Evolutionary conservation across 2,329 filamentous ascomycete genomes (phyloP).

Genomic region (Coleophoma crateriformis): DNA sequence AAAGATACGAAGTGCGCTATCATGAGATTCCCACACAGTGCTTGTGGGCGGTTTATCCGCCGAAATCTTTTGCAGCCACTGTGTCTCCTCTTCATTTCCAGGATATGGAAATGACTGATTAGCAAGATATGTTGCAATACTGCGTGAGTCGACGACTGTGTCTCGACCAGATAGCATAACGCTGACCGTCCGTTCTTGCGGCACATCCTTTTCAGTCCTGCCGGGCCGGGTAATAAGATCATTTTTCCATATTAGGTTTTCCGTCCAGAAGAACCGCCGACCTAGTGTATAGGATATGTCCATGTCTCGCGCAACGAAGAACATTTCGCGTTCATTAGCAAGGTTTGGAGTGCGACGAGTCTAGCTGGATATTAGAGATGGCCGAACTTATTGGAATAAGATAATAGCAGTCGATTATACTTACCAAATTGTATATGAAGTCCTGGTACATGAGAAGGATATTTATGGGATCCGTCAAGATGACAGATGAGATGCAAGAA

Average conservation of each 20-base stretch:
- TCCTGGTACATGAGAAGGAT: constrained; percentile 53
- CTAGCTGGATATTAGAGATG: not conserved
- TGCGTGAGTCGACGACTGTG: constrained; percentile 43
- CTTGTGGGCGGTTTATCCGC: not conserved
- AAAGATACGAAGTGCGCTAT: constrained; percentile 32
- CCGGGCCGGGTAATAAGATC: constrained; percentile 21
- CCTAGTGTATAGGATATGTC: constrained; percentile 48
- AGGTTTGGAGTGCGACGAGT: constrained; percentile 30
- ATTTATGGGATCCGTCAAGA: constrained; percentile 52
- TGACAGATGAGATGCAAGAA: constrained; percentile 35
- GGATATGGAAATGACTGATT: not conserved
- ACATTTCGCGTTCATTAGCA: constrained; percentile 50
- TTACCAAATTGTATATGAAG: constrained; percentile 52
- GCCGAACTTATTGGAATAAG: too few species aligned
- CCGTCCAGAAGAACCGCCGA: constrained; percentile 51
- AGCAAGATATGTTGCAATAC: constrained; percentile 42
- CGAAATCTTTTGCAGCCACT: constrained; percentile 3
- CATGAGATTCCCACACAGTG: not conserved
- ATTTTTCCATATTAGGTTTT: constrained; percentile 53
- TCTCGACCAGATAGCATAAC: constrained; percentile 42
- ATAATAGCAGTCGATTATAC: not conserved
- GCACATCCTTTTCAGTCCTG: constrained; percentile 1
- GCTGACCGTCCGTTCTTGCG: constrained; percentile 33
- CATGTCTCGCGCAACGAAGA: constrained; percentile 52
- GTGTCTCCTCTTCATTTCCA: constrained; percentile 18